Base-by-base conservation (phyloP, 352 stramenopile species). In the Saprolegnia parasitica region DNA sequence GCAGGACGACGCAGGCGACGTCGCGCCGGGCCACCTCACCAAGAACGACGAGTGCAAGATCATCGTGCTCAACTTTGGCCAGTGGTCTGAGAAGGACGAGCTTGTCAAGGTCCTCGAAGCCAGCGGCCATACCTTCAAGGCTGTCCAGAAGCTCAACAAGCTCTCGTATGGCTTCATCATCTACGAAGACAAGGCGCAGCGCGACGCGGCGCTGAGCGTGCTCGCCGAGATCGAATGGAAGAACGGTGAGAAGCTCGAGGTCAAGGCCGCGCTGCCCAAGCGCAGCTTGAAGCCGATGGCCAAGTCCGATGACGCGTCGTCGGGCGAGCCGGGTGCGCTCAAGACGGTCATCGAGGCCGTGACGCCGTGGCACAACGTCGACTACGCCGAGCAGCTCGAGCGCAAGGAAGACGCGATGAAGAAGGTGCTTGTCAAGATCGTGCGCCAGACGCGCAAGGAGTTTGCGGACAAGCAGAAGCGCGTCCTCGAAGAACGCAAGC, bases 331-430 rank as follows among this genome's bases (percentile, higher is more conserved):
- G 47, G 45, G 5, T 39, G 11, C 37, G 18, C 9, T 74, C 1
- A 84, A 78, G 58, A 76, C 89, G 42, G 86, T 87, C 23, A 76
- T 79, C 23, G 81, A 95, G 21, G 84, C 90, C 13, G 87, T 94
- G 57, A 93, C 87, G 26, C 89, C 89, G 26, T 96, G 87, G 87
- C 84, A 81, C 11, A 73, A 77, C 40, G 74, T 96, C 8, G 75
- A 81, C 18, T 95, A 95, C 63, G 78, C 85, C 8, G 83, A 94
- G 73, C 89, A 96, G 66, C 71, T 95, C 37, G 76, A 88, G 64
- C 83, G 81, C 63, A 96, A 96, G 67, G 87, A 96, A 56, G 71
- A 82, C 58, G 86, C 92, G 74, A 95, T 96, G 89, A 93, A 92
- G 78, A 92, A 93, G 60, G 87, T 96, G 60, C 74, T 96, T 52